These are phyloP conservation scores for Excoecaria agallocha DNA, from an alignment of 345 rosid genomes.

Conservation along the genomic window DNA sequence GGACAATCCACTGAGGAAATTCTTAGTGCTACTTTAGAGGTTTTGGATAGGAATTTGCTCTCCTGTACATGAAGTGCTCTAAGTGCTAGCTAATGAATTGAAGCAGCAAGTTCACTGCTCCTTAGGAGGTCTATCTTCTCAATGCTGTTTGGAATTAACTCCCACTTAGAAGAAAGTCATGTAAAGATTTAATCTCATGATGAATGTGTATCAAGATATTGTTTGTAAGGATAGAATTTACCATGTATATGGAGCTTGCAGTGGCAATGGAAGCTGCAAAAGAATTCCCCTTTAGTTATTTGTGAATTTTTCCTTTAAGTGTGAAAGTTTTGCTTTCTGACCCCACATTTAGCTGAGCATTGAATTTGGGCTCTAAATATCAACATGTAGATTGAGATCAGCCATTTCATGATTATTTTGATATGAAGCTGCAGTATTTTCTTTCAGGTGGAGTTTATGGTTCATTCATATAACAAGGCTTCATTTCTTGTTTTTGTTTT, in stretches of 20 bases:
- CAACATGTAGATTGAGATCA: constrained; percentile 36
- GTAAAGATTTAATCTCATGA: constrained; percentile 11
- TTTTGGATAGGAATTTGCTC: background rate
- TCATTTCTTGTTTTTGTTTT: background rate
- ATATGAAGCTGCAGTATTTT: background rate
- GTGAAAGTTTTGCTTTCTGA: constrained; percentile 14
- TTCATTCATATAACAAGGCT: background rate
- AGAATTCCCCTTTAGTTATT: constrained; percentile 5
- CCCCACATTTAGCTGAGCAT: background rate
- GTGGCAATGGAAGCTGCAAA: constrained; percentile 27
- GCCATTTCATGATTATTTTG: constrained; percentile 11
- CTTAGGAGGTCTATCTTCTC: background rate
- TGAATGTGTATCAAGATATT: constrained; percentile 24
- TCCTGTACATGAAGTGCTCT: background rate
- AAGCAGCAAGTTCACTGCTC: background rate
- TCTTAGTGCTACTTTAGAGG: no score
- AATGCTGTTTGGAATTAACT: constrained; percentile 28
- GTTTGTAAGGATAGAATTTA: constrained; percentile 12
- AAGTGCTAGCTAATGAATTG: no score
- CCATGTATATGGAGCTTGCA: constrained; percentile 5
- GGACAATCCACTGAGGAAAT: constrained; percentile 24
- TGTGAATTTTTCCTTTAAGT: constrained; percentile 7
- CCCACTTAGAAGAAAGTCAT: constrained; percentile 17
- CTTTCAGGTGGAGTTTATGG: background rate
- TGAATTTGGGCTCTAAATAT: constrained; percentile 14